Evolutionary conservation across 2,329 filamentous ascomycete species (phyloP).

Genomic region (Westerdykella sp.): DNA sequence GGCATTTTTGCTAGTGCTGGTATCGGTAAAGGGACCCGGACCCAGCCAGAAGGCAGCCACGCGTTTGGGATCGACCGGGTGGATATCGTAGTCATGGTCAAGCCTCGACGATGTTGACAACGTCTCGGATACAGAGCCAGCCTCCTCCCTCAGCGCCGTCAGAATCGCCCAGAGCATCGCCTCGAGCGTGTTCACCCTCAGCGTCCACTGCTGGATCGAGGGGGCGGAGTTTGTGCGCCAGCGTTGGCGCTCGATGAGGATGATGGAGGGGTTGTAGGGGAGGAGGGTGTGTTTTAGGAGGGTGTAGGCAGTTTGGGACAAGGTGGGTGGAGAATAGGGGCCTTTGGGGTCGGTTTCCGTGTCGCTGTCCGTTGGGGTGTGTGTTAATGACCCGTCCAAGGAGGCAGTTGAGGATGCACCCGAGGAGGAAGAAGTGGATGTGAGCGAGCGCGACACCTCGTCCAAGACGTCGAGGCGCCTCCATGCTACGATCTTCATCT

Average conservation of each 20-base stretch:
- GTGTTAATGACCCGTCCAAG: too few relatives aligned
- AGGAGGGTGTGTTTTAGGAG: conserved; percentile 49
- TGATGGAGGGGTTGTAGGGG: conserved; percentile 54
- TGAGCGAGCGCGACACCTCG: conserved; percentile 3
- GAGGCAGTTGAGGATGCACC: background rate
- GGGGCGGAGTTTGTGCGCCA: conserved; percentile 58
- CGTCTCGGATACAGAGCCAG: background rate
- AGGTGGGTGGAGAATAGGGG: conserved; percentile 48
- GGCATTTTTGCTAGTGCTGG: too few relatives aligned
- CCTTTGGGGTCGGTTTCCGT: conserved; percentile 24
- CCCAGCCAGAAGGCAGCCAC: conserved; percentile 35
- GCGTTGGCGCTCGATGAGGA: conserved; percentile 64
- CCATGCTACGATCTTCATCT: conserved; percentile 27
- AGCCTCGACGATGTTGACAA: background rate
- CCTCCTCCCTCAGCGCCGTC: conserved; percentile 42
- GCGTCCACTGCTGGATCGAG: conserved; percentile 72
- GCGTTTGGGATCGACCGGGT: conserved; percentile 32
- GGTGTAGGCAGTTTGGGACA: conserved; percentile 52
- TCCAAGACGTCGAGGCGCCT: conserved; percentile 25
- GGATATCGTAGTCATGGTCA: conserved; percentile 10
- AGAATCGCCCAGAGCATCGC: conserved; percentile 71
- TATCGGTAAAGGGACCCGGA: background rate
- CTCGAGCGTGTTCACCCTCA: conserved; percentile 76
- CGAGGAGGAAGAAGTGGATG: background rate
- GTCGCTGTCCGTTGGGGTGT: conserved; percentile 3